Evolutionary conservation across 164 flowering plant genomes (phyloP).

Genomic region (Brasenia schreberi): DNA sequence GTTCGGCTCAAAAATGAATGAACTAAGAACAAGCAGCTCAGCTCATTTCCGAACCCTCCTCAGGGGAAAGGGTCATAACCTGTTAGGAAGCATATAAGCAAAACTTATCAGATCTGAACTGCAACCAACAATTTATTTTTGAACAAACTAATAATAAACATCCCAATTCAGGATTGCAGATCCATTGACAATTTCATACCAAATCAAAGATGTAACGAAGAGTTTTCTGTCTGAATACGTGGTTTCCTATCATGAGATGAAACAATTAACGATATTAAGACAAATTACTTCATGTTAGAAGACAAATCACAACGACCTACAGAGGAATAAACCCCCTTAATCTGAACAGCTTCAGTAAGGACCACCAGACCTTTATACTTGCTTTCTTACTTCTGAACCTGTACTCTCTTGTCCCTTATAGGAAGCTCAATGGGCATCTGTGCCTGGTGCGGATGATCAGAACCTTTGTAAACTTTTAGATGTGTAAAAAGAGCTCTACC

Average conservation of each 20-base stretch:
- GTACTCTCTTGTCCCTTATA: conserved; percentile 87
- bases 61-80: too few species aligned
- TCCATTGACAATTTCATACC: too few species aligned
- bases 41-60: too few species aligned
- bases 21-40: too few species aligned
- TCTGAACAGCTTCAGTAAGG: neutral
- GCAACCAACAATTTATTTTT: too few species aligned
- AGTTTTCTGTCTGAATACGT: too few species aligned
- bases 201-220: too few species aligned
- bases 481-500: conserved; percentile 85
- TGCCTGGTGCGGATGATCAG: conserved; percentile 89
- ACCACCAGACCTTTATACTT: neutral
- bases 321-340: neutral
- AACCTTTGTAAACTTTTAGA: conserved; percentile 91
- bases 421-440: conserved; percentile 83
- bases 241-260: neutral
- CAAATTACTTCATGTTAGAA: neutral
- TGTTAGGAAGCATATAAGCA: too few species aligned
- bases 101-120: too few species aligned
- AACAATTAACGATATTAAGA: neutral
- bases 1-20: too few species aligned
- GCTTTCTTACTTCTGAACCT: conserved; percentile 21
- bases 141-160: too few species aligned
- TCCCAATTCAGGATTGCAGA: too few species aligned
- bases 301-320: neutral